These are phyloP conservation scores for Suhomyces terraborum DNA, from an alignment of 1,139 yeast species.

Conservation along the genomic window DNA sequence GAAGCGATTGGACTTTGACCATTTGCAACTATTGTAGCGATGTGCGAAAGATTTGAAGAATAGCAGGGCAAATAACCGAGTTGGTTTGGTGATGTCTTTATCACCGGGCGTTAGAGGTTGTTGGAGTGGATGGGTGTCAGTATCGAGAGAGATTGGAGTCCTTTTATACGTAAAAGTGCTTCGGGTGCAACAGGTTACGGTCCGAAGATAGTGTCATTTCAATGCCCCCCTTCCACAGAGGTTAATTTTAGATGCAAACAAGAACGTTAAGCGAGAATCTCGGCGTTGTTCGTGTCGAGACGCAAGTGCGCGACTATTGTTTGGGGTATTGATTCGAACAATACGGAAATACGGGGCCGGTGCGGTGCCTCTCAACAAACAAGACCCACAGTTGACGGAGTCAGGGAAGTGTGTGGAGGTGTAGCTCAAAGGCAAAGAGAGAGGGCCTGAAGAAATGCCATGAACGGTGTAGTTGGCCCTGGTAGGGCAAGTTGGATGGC, in stretches of 20 bases:
- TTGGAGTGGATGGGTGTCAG: no score
- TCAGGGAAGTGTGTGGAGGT: no score
- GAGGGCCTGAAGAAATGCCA: no score
- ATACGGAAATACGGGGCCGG: not conserved
- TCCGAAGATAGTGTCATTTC: not conserved
- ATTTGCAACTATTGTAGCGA: not conserved
- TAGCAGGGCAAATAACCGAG: no score
- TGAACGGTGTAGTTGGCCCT: no score
- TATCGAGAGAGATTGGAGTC: not conserved
- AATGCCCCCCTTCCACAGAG: not conserved
- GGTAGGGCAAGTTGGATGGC: no score
- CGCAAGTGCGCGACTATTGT: slow-evolving; percentile 1
- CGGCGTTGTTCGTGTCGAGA: not conserved
- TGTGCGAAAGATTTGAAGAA: not conserved
- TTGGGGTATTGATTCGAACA: not conserved
- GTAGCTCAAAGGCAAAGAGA: no score
- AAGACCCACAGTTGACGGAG: no score
- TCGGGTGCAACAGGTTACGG: not conserved
- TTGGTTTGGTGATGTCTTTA: no score
- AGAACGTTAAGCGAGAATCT: slow-evolving; percentile 8
- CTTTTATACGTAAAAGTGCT: not conserved
- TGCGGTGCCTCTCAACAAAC: no score
- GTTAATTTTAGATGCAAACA: slow-evolving; percentile 5
- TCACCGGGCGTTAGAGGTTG: no score
- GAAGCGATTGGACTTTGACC: slow-evolving; percentile 2